Evolutionary conservation across 2,329 filamentous ascomycete genomes (phyloP).

Genomic region (Botryotinia calthae): DNA sequence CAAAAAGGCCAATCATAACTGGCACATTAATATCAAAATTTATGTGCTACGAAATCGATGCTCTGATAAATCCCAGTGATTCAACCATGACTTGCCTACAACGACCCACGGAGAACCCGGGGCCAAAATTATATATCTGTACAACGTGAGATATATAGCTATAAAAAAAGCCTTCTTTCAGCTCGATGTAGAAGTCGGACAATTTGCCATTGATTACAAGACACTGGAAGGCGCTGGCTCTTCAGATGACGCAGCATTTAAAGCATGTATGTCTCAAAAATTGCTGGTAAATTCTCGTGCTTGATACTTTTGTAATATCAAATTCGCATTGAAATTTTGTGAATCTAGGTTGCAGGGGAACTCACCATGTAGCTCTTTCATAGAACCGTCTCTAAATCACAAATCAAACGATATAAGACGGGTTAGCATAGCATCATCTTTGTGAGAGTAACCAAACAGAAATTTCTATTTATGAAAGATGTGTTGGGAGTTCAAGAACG

Average conservation of each 20-base stretch:
- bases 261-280: background rate
- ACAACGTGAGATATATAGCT: background rate
- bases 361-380: background rate
- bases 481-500: background rate
- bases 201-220: background rate
- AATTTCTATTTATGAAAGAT: background rate
- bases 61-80: background rate
- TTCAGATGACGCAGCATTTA: background rate
- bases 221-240: background rate
- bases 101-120: background rate
- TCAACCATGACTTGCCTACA: background rate
- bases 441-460: background rate
- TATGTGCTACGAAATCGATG: background rate
- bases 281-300: background rate
- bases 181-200: background rate
- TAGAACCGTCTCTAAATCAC: background rate
- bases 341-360: background rate
- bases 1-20: background rate
- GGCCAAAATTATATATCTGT: background rate
- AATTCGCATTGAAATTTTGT: background rate
- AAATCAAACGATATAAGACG: background rate
- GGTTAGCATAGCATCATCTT: background rate
- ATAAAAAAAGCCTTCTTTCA: background rate
- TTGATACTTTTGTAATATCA: background rate
- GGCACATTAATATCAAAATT: background rate